Base-by-base conservation (phyloP, 2,329 filamentous ascomycete species). In the Corniculantispora saksenae region DNA sequence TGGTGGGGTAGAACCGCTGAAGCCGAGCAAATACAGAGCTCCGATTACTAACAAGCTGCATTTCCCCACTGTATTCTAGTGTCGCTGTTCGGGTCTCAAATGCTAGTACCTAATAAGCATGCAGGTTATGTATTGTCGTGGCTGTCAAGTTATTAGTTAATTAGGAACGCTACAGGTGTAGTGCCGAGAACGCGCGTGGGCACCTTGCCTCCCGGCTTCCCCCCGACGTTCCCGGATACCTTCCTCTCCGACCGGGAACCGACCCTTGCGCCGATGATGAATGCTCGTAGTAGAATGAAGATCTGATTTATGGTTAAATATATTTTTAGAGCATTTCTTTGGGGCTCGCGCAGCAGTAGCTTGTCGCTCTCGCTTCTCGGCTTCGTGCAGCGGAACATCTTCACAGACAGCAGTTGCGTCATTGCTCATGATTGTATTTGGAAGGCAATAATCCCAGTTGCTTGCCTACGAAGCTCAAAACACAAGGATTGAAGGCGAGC, bases 171-270 rank as follows among this genome's bases (percentile, higher is more conserved):
- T n/a, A n/a, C n/a, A n/a, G n/a, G n/a, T n/a, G n/a, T n/a, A n/a
- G n/a, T n/a, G n/a, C n/a, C n/a, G n/a, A n/a, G n/a, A n/a, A n/a
- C n/a, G n/a, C n/a, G n/a, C n/a, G n/a, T n/a, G n/a, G n/a, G n/a
- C n/a, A n/a, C n/a, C n/a, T n/a, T n/a, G 48, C 19, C 45, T n/a
- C n/a, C 60, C 35, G 54, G 25, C 47, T 9, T 51, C 19, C 48
- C 61, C 61, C 61, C 61, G 61, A 64, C 17, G 43, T 21, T 58
- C 23, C 61, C 61, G 61, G 40, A 27, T 25, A 40, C 23, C 35
- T 21, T 25, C 27, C 1, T 48, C 40, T 40, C 61, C 54, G 61
- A 58, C 53, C 61, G 54, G 61, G 43, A 12, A 45, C 61, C 61
- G 61, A 64, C 53, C 35, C 15, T 21, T 55, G 35, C 35, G 61